phyloP scores from a whole-genome alignment of 306 rosid genomes.

The Arachis stenosperma region DNA sequence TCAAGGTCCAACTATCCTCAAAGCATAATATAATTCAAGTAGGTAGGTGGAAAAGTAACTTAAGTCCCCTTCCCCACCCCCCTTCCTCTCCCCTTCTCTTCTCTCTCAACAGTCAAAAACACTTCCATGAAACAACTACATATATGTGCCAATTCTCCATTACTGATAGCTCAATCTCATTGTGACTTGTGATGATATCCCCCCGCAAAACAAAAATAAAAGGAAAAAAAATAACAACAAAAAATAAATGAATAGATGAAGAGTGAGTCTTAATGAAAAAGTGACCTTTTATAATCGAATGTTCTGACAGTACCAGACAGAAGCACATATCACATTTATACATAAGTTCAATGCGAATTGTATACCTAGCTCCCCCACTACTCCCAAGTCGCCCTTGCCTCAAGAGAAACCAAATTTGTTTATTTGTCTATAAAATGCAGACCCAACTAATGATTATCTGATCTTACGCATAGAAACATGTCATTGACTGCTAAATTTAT shows the following conservation, averaged over 20 bases:
- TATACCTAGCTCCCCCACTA: conserved; percentile 1
- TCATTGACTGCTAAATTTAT: conserved; percentile 9
- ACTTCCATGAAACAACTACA: not conserved
- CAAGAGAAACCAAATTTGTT: conserved; percentile 11
- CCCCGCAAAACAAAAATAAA: not conserved
- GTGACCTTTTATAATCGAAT: conserved; percentile 12
- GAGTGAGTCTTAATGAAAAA: not conserved
- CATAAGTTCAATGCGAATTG: conserved; percentile 12
- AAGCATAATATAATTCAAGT: conserved; percentile 7
- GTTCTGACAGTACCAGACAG: conserved; percentile 1
- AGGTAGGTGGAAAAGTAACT: conserved; percentile 17
- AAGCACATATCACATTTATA: conserved; percentile 10
- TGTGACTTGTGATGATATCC: not conserved
- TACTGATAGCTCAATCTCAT: not conserved
- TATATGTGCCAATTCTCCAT: conserved; percentile 17
- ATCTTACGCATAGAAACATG: not conserved
- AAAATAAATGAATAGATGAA: no score
- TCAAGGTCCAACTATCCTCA: conserved; percentile 14
- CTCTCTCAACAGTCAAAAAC: not conserved
- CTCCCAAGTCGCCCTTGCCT: not conserved
- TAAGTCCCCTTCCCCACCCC: no score
- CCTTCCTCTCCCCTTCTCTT: no score
- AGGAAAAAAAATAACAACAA: no score
- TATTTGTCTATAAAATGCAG: not conserved
- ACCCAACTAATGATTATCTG: not conserved